Base-by-base conservation (phyloP, 148 eudicot genomes). In the Limonium bicolor region DNA sequence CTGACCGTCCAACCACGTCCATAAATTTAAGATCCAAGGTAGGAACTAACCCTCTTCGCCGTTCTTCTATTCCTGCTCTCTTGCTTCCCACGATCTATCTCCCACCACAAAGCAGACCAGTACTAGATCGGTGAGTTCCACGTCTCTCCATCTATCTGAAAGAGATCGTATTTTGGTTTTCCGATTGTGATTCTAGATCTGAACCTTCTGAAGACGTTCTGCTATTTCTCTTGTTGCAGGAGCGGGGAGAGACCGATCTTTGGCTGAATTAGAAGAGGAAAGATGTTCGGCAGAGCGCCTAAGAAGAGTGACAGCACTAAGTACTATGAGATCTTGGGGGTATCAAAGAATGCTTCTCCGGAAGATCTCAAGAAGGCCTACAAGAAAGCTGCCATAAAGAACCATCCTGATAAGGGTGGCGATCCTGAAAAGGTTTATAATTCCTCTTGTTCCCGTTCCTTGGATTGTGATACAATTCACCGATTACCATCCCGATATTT, bases 211-310 rank as follows among this genome's bases (percentile, higher is more conserved):
- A 31, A 47, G 2, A n/a, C 3, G 4, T 20, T n/a, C 9, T 11
- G 2, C 7, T 47, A 4, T 30, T 32, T 47, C 1, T 2, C 19
- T 23, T 5, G 12, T 18, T 15, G n/a, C n/a, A n/a, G n/a, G n/a
- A n/a, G n/a, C n/a, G n/a, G n/a, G n/a, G n/a, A n/a, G n/a, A n/a
- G n/a, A n/a, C 5, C 29, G 32, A 6, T 46, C 20, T 15, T 28
- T 24, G 36, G 4, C 22, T 19, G 32, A 46, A 18, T 34, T 29
- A 28, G 50, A 27, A 10, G 35, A 46, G 50, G 27, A 7, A 63
- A 65, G 59, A 71, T 71, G 76, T 71, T 71, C 54, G 76, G 76
- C 24, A 62, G 76, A 41, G 68, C 58, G 14, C 68, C 76, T 17
- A 65, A 48, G 27, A 31, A 49, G 27, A 43, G 48, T 20, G 48